These are phyloP conservation scores for Monilinia laxa DNA, from an alignment of 2,329 filamentous ascomycete species.

Conservation along the genomic window DNA sequence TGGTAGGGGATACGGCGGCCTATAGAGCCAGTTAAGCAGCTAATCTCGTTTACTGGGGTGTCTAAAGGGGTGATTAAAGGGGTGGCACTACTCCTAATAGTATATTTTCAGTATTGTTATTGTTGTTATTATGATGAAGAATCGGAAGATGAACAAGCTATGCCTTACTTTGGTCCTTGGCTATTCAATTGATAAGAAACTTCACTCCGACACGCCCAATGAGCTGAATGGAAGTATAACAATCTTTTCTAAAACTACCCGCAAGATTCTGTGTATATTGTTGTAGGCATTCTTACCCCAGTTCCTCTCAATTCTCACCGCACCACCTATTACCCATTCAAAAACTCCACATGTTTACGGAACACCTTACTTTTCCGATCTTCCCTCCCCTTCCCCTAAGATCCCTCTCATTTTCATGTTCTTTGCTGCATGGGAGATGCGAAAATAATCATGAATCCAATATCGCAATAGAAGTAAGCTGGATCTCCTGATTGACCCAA, in stretches of 20 bases:
- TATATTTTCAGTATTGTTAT: neutral
- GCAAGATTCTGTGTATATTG: too few relatives aligned
- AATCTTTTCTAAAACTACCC: too few relatives aligned
- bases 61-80: neutral
- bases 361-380: neutral
- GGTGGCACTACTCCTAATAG: neutral
- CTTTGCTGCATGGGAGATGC: too few relatives aligned
- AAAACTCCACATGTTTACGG: neutral
- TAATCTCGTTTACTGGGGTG: neutral
- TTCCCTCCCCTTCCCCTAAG: neutral
- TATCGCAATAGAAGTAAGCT: too few relatives aligned
- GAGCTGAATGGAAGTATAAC: neutral
- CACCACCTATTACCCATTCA: neutral
- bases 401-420: neutral
- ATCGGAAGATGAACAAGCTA: too few relatives aligned
- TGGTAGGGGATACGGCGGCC: conserved; percentile 16
- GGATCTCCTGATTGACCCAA: neutral
- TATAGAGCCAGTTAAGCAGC: conserved; percentile 1
- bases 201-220: neutral
- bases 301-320: neutral
- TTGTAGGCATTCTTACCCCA: too few relatives aligned
- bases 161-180: rapidly evolving
- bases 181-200: neutral
- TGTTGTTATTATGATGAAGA: neutral
- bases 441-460: too few relatives aligned